Percentiles rank a stretch among this genome's conserved stretches.
Evolutionary conservation across 2,329 filamentous ascomycete genomes (phyloP).

Genomic region (Neobulgaria alba): DNA sequence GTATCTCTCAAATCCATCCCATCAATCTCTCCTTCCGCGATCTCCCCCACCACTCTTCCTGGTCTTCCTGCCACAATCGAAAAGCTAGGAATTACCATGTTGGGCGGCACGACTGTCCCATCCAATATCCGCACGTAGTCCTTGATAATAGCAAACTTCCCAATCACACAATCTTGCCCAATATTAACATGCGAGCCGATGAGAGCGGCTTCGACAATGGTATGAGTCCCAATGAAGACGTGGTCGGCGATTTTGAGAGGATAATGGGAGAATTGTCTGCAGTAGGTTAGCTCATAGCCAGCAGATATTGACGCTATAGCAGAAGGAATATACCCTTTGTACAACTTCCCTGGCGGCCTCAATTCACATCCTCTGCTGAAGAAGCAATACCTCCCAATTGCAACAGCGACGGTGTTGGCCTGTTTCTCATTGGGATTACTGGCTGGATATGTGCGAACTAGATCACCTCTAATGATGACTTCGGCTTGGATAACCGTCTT

Average conservation of each 20-base stretch:
- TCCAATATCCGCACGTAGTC: conserved; percentile 87
- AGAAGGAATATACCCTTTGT: conserved; percentile 52
- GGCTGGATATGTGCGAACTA: conserved; percentile 51
- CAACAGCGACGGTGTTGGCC: conserved; percentile 51
- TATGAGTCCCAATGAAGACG: conserved; percentile 73
- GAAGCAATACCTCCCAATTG: conserved; percentile 87
- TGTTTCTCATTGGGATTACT: conserved; percentile 29
- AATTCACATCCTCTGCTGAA: conserved; percentile 71
- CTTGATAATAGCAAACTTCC: conserved; percentile 85
- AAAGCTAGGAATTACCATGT: conserved; percentile 90
- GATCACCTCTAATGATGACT: conserved; percentile 86
- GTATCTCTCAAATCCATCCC: conserved; percentile 56
- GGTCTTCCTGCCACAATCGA: conserved; percentile 82
- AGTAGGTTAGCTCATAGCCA: neutral
- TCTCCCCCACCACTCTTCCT: conserved; percentile 71
- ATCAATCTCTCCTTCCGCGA: conserved; percentile 61
- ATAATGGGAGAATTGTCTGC: conserved; percentile 63
- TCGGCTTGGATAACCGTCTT: conserved; percentile 95
- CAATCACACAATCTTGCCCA: conserved; percentile 66
- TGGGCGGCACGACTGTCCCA: conserved; percentile 70
- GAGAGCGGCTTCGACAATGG: conserved; percentile 72
- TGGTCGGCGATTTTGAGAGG: conserved; percentile 91
- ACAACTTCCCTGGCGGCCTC: conserved; percentile 73
- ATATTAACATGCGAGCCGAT: conserved; percentile 84
- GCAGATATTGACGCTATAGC: too few relatives aligned